Evolutionary conservation across 495 filamentous ascomycete species (phyloP).

Genomic region (Neurospora discreta): DNA sequence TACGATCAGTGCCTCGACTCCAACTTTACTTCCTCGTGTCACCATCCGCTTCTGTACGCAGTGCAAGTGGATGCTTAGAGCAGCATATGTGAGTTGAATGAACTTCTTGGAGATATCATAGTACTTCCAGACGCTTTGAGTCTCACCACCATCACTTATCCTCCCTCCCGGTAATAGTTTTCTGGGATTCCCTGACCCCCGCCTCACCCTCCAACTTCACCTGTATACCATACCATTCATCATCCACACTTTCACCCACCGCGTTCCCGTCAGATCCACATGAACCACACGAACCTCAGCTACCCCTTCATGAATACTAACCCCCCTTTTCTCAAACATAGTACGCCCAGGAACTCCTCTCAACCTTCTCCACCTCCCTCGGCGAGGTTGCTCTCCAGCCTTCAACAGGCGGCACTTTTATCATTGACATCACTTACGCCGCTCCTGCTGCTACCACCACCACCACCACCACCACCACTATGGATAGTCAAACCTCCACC

Average conservation of each 20-base stretch:
- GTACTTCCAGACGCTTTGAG: neutral
- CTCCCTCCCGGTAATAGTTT: neutral
- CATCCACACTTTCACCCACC: neutral
- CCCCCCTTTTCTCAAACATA: slow-evolving; percentile 20
- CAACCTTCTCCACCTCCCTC: slow-evolving; percentile 78
- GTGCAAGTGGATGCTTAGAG: slow-evolving; percentile 86
- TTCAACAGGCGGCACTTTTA: slow-evolving; percentile 73
- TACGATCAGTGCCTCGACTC: neutral
- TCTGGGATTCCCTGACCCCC: neutral
- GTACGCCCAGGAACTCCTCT: slow-evolving; percentile 95
- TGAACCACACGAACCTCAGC: too few species aligned
- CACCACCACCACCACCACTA: slow-evolving; percentile 5
- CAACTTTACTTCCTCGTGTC: slow-evolving; percentile 37
- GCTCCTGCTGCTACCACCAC: neutral
- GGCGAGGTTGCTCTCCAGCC: slow-evolving; percentile 90
- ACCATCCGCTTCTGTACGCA: slow-evolving; percentile 74
- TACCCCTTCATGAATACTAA: neutral
- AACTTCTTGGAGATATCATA: neutral
- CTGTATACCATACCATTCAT: neutral
- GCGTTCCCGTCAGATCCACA: too few species aligned
- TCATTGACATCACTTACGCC: slow-evolving; percentile 46
- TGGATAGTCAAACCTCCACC: neutral
- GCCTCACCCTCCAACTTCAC: neutral
- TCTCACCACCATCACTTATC: neutral
- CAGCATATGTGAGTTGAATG: slow-evolving; percentile 57